Conservation (phyloP, 225 moss, liverwort and hornwort genomes). For the Anthoceros angustus region DNA sequence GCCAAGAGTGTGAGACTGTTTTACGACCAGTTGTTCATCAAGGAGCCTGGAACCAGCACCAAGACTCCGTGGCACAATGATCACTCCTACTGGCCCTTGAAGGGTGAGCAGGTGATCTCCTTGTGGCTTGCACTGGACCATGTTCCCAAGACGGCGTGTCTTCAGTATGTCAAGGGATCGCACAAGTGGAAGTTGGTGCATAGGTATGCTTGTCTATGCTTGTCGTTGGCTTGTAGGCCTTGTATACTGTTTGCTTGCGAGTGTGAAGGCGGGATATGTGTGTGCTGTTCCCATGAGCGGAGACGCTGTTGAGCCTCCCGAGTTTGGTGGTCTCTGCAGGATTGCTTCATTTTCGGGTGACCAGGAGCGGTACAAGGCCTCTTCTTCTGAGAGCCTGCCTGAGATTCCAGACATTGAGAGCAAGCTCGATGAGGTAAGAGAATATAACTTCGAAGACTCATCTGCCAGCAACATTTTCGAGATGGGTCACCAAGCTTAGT, state of each 20-base stretch:
- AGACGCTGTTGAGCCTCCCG: background rate
- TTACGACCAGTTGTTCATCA: constrained; percentile 90
- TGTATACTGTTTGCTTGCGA: background rate
- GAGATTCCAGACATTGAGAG: constrained; percentile 79
- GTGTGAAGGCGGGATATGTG: background rate
- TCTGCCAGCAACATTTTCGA: background rate
- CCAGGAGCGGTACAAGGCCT: constrained; percentile 55
- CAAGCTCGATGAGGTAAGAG: constrained; percentile 50
- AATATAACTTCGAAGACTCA: background rate
- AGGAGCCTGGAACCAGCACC: constrained; percentile 87
- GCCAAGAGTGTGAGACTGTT: constrained; percentile 73
- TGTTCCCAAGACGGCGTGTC: constrained; percentile 62
- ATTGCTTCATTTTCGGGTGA: constrained; percentile 67
- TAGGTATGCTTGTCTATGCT: constrained; percentile 27
- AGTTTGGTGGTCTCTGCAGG: constrained; percentile 22
- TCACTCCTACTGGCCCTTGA: constrained; percentile 95
- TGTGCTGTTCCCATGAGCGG: background rate
- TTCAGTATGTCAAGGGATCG: constrained; percentile 93
- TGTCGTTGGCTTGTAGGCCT: background rate
- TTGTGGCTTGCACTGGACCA: constrained; percentile 86
- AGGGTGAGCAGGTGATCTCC: constrained; percentile 73
- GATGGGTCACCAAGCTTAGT: background rate
- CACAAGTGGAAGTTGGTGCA: constrained; percentile 96
- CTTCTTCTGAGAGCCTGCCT: constrained; percentile 36
- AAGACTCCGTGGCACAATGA: constrained; percentile 96